phyloP scores from a whole-genome alignment of 2,329 filamentous ascomycete species.

The Calycina marina region DNA sequence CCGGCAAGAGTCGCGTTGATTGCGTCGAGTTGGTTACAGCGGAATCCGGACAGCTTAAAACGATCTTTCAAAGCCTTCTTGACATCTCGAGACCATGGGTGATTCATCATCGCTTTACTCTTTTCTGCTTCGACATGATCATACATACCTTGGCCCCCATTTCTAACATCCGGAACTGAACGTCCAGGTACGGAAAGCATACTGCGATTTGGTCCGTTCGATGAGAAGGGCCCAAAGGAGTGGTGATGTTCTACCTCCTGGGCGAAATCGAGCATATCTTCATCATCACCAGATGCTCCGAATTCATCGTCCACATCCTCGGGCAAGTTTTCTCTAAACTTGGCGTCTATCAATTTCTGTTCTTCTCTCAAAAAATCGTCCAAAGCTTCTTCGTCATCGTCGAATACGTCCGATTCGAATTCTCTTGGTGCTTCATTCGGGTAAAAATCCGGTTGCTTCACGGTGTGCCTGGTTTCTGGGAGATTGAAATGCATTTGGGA shows the following conservation, averaged over 20 bases:
- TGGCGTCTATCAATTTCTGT: constrained; percentile 6
- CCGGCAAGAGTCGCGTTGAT: constrained; percentile 86
- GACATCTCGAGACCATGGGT: constrained; percentile 78
- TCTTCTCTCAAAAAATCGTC: constrained; percentile 16
- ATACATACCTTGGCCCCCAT: constrained; percentile 22
- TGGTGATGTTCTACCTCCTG: constrained; percentile 27
- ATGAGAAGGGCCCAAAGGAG: constrained; percentile 9
- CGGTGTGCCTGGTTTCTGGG: too few relatives aligned
- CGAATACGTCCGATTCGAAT: constrained; percentile 11
- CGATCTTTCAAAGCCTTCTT: constrained; percentile 64
- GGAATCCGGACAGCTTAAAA: constrained; percentile 76
- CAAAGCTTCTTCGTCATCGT: constrained; percentile 14
- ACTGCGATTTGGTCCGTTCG: too few relatives aligned
- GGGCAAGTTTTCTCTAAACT: constrained; percentile 2
- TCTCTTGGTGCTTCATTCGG: constrained; percentile 9
- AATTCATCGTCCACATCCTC: constrained; percentile 11
- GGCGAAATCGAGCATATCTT: constrained; percentile 27
- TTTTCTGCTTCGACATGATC: constrained; percentile 14
- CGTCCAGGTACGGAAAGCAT: too few relatives aligned
- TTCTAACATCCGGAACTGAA: too few relatives aligned
- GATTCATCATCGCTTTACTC: constrained; percentile 41
- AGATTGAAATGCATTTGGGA: not conserved
- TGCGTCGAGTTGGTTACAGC: constrained; percentile 82
- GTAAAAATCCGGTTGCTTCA: constrained; percentile 13
- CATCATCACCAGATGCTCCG: constrained; percentile 21